Base-by-base conservation (phyloP, 805 yeast genomes). In the Schwanniomyces pseudopolymorphus region DNA sequence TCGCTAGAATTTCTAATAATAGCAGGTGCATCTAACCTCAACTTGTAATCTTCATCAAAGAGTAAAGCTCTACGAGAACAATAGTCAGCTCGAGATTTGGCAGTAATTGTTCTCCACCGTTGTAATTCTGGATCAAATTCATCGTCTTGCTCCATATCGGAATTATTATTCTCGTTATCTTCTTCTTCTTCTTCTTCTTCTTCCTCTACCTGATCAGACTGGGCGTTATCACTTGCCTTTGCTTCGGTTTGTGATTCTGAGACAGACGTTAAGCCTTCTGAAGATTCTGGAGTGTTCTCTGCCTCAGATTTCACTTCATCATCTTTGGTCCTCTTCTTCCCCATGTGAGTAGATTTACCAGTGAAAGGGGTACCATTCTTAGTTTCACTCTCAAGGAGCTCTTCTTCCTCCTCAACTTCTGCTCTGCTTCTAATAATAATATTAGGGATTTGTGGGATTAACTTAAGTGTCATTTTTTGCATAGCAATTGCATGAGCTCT, bases 401-500 rank as follows among this genome's bases (percentile, higher is more conserved):
- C 72, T 22, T 84, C 81, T 55, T 85, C 91, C 51, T 71, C 75
- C 53, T 87, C 94, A 6, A 85, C 79, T 43, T 87, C 94, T 0
- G 84, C 72, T 40, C 92, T 66, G 57, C 80, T 89, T 54, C 90
- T 75, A 4, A 94, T 78, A 0, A 80, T 77, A 44, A 94, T 88
- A 57, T 94, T 95, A 0, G 99, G 99, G 33, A 94, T 92, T 50
- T 89, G 70, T 0, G 96, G 96, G 5, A 82, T 77, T 43, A 94
- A 72, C 40, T 83, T 76, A 43, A 81, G 62, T 0, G 98, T 83
- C 60, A 87, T 89, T 66, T 89, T 89, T 56, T 90, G 96, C 99
- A 94, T 95, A 1, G 97, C 97, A 40, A 87, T 67, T 0, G 99
- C 99, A 68, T 94, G 97, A 0, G 83, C 87, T 41, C 99, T 75